Evolutionary conservation across 306 rosid genomes (phyloP).

Genomic region (Corylus heterophylla): DNA sequence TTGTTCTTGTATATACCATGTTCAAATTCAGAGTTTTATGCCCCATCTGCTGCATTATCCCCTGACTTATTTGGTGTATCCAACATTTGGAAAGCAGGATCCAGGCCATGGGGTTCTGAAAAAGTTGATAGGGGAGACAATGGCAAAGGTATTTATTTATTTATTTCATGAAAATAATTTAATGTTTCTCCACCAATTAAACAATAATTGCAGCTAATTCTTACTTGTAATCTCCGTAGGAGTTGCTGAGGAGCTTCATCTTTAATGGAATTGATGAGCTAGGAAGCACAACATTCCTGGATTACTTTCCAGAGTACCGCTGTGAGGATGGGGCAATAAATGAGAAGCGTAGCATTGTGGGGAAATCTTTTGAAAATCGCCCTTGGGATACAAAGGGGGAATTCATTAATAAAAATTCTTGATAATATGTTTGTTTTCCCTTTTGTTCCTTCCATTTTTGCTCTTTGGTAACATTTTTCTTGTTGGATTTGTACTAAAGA

Average conservation of each 20-base stretch:
- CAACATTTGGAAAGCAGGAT: conserved; percentile 50
- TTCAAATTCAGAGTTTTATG: not conserved
- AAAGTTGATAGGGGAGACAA: conserved; percentile 63
- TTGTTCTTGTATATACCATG: not conserved
- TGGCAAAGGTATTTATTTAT: conserved; percentile 55
- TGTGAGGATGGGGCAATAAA: conserved; percentile 51
- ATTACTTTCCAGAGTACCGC: conserved; percentile 69
- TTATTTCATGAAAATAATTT: not conserved
- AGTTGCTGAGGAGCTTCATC: conserved; percentile 72
- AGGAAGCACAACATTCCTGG: conserved; percentile 73
- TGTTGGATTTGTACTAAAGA: no score
- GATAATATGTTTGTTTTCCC: not conserved
- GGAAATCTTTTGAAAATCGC: conserved; percentile 75
- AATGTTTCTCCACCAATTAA: not conserved
- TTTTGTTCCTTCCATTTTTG: conserved; percentile 2
- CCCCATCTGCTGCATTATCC: not conserved
- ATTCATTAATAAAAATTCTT: conserved; percentile 42
- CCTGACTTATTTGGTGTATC: not conserved
- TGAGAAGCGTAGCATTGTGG: conserved; percentile 47
- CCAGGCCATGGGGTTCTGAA: conserved; percentile 78
- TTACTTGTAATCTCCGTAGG: conserved; percentile 42
- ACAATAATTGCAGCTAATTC: conserved; percentile 1
- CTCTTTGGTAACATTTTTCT: not conserved
- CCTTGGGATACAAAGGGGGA: conserved; percentile 81
- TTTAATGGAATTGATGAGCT: conserved; percentile 77